Evolutionary conservation across 768 basidiomycete genomes (phyloP), one percentile per base, ranked within the genome.

Genomic region (Sistotremastrum suecicum): DNA sequence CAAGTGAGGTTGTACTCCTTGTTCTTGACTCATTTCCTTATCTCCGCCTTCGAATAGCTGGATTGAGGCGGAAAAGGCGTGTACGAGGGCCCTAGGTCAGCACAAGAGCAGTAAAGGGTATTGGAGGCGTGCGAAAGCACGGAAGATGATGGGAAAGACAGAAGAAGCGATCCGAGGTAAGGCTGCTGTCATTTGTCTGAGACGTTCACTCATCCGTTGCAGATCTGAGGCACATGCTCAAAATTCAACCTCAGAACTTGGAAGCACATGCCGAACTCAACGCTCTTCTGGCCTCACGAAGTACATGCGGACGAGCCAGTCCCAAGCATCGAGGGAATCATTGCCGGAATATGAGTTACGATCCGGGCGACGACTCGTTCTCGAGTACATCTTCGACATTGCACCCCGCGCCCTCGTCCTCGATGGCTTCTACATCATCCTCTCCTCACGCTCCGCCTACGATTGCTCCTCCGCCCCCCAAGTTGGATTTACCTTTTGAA

Each of bases 51-150:
- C 43, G 34, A 9, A 34, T 53, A 84, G 83, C 47, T 84, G 77
- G 75, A 74, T 78, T 40, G 74, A 74, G 55, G 83, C 82, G 1
- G 83, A 85, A 55, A 63, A 68, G 20, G 83, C 81, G 1, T 85
- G 83, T 51, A 74, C 78, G 2, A 63, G 68, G 48, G 80, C 81
- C 1, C 63, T 85, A 11, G 53, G 63, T 31, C 80, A 83, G 50
- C 80, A 83, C 53, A 66, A 67, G 34, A 81, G 76, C 46, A 72
- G 72, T 45, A 85, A 85, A 52, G 83, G 77, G 1, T 70, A 78
- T 48, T 86, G 72, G 58, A 71, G 83, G 20, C 73, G 83, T 10
- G 80, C 79, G 1, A 75, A 74, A 38, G 80, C 83, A 0, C 66
- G 78, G 39, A 71, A 67, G 51, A 79, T 80, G 72, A 66, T 76